Conservation (phyloP, 2,329 filamentous ascomycete species). For the Claviceps fusiformis region DNA sequence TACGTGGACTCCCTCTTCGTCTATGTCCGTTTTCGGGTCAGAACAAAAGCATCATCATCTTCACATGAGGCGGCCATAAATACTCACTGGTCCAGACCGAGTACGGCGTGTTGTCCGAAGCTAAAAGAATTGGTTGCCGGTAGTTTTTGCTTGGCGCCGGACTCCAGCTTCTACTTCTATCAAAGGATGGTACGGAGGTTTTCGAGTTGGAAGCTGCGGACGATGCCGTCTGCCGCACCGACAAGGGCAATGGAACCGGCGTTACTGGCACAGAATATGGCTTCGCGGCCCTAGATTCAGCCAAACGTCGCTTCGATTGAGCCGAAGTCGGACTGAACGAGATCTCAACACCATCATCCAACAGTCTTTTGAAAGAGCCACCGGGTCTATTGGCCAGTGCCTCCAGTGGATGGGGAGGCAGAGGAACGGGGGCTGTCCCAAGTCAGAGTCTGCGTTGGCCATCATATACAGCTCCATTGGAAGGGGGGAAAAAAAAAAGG, state of each 20-base stretch:
- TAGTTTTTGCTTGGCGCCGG: background rate
- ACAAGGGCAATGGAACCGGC: background rate
- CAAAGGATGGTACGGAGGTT: background rate
- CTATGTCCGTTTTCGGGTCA: background rate
- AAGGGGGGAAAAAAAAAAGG: background rate
- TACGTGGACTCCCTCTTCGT: background rate
- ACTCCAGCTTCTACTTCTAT: background rate
- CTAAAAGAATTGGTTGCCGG: background rate
- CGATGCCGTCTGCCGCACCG: background rate
- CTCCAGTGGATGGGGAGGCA: background rate
- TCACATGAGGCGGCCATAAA: background rate
- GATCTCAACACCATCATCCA: background rate
- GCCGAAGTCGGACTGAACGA: background rate
- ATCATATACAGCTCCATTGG: background rate
- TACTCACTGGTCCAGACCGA: background rate
- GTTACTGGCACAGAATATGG: background rate
- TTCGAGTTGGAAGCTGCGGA: background rate
- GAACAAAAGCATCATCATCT: background rate
- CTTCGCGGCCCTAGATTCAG: background rate
- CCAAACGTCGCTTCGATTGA: background rate
- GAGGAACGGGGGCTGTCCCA: slow-evolving; percentile 1
- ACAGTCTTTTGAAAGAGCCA: background rate
- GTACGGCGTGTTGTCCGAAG: slow-evolving; percentile 3
- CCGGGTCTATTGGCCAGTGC: background rate
- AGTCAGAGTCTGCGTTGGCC: background rate